Evolutionary conservation across 352 stramenopile species (phyloP).

Genomic region (Halophytophthora polymorphica): DNA sequence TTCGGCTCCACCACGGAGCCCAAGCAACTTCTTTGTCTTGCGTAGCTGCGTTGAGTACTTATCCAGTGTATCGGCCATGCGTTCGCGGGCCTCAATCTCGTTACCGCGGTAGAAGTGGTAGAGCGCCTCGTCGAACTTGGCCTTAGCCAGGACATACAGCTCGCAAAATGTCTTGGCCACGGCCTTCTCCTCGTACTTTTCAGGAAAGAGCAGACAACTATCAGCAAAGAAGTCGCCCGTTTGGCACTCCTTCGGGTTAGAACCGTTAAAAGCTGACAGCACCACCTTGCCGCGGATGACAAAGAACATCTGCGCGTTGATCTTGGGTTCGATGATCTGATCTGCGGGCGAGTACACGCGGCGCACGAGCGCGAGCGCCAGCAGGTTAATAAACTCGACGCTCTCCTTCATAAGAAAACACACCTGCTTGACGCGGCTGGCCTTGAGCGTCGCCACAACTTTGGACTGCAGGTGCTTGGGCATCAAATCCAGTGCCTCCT

Average conservation of each 20-base stretch:
- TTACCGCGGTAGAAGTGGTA: slow-evolving; percentile 45
- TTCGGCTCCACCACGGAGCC: slow-evolving; percentile 23
- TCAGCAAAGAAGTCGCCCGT: slow-evolving; percentile 70
- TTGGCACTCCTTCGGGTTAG: slow-evolving; percentile 49
- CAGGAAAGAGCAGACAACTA: slow-evolving; percentile 48
- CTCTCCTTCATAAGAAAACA: slow-evolving; percentile 72
- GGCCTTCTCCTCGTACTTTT: slow-evolving; percentile 68
- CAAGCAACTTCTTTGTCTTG: slow-evolving; percentile 77
- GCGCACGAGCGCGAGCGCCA: slow-evolving; percentile 44
- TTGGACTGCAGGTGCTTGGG: slow-evolving; percentile 68
- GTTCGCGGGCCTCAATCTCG: slow-evolving; percentile 20
- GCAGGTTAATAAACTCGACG: slow-evolving; percentile 63
- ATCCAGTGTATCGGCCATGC: slow-evolving; percentile 47
- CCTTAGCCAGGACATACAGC: slow-evolving; percentile 67
- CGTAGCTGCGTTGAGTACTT: slow-evolving; percentile 59
- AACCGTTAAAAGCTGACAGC: slow-evolving; percentile 48
- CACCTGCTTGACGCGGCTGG: slow-evolving; percentile 58
- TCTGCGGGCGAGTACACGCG: slow-evolving; percentile 58
- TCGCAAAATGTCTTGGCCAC: slow-evolving; percentile 81
- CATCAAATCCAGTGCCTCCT: slow-evolving; percentile 53
- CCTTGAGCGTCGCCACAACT: slow-evolving; percentile 59
- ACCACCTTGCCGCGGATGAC: slow-evolving; percentile 55
- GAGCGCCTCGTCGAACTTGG: slow-evolving; percentile 55
- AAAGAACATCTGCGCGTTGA: slow-evolving; percentile 78
- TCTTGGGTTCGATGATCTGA: slow-evolving; percentile 65